A percentile compares a stretch with the other conserved stretches of the same genome.
Evolutionary conservation across 345 rosid genomes (phyloP).

Genomic region (Heritiera littoralis): DNA sequence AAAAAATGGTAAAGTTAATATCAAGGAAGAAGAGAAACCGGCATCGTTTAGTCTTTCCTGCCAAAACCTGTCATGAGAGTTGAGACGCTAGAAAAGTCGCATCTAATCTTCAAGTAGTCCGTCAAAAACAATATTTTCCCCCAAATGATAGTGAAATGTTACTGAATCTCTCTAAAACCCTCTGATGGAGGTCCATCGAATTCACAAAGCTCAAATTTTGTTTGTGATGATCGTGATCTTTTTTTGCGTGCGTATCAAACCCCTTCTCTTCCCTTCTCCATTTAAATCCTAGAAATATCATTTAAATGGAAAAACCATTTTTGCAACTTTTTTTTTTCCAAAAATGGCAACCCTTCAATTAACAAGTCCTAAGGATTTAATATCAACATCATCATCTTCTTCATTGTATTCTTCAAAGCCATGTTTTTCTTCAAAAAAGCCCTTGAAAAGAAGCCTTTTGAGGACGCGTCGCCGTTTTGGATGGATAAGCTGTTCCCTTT

Average conservation of each 20-base stretch:
- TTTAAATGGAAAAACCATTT: neutral
- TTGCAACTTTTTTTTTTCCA: conserved; percentile 10
- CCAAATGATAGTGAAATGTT: conserved; percentile 12
- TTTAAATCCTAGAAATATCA: neutral
- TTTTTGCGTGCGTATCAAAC: too few relatives aligned
- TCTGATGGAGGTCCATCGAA: too few relatives aligned
- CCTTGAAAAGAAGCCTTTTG: conserved; percentile 28
- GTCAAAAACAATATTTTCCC: neutral
- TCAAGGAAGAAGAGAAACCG: conserved; percentile 9
- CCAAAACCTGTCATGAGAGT: neutral
- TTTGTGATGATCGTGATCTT: too few relatives aligned
- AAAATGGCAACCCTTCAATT: conserved; percentile 60
- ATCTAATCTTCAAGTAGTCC: neutral
- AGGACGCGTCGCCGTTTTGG: conserved; percentile 32
- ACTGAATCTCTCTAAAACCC: conserved; percentile 36
- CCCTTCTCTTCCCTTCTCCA: neutral
- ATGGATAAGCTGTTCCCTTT: conserved; percentile 57
- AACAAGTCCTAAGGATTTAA: conserved; percentile 47
- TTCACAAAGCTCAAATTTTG: too few relatives aligned
- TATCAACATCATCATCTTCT: conserved; percentile 40
- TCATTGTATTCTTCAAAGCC: conserved; percentile 31
- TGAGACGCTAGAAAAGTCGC: neutral
- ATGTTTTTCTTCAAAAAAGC: conserved; percentile 10
- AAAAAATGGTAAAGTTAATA: neutral
- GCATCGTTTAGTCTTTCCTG: conserved; percentile 16